Conservation (phyloP, 2,329 filamentous ascomycete genomes). For the Beauveria rudraprayagi region DNA sequence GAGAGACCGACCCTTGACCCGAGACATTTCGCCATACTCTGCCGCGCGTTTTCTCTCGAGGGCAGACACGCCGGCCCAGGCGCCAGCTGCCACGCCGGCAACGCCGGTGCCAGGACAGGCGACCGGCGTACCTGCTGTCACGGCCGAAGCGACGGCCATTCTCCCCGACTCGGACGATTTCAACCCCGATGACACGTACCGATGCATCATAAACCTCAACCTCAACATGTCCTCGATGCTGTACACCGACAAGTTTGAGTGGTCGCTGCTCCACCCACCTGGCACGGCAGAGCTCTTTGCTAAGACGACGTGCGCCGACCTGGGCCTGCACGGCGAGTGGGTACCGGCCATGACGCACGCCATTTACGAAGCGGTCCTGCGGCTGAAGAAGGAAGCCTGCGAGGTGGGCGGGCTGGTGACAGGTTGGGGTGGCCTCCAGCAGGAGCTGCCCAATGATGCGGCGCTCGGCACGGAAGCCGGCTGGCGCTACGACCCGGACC, state of each 20-base stretch:
- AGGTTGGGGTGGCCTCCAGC: conserved; percentile 50
- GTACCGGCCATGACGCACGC: conserved; percentile 89
- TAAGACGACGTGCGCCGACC: conserved; percentile 82
- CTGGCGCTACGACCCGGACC: conserved; percentile 92
- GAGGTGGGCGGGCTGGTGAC: conserved; percentile 83
- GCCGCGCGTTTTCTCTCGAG: conserved; percentile 33
- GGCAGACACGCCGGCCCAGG: conserved; percentile 47
- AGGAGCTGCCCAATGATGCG: conserved; percentile 81
- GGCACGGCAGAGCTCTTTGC: conserved; percentile 91
- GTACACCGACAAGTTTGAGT: conserved; percentile 96
- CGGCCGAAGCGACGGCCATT: conserved; percentile 60
- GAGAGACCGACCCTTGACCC: conserved; percentile 24
- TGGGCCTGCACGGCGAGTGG: conserved; percentile 88
- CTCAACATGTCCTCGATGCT: conserved; percentile 86
- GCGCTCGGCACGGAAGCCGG: conserved; percentile 76
- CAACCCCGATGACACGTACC: conserved; percentile 90
- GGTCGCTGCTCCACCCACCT: conserved; percentile 86
- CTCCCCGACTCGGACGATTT: conserved; percentile 58
- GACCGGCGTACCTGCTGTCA: conserved; percentile 44
- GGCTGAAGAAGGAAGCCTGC: conserved; percentile 91
- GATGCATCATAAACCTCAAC: conserved; percentile 83
- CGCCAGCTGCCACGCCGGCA: conserved; percentile 40
- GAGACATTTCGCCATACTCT: conserved; percentile 32
- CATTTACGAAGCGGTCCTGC: conserved; percentile 90
- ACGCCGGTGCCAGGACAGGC: conserved; percentile 39